Conservation (phyloP, 176 grass and related monocot species). For the Lolium rigidum region DNA sequence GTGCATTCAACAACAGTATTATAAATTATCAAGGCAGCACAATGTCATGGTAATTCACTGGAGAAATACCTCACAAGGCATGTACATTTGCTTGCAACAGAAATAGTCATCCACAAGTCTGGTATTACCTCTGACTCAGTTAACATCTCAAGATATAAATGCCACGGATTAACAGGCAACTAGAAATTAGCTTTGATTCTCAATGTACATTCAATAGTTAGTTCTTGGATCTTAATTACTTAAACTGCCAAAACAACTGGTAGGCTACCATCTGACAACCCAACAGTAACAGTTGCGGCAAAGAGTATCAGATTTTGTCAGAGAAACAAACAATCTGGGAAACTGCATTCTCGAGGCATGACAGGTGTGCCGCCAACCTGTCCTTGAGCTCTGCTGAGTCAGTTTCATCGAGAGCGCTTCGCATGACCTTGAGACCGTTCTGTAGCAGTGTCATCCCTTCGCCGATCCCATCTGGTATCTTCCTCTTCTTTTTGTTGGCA, state of each 20-base stretch:
- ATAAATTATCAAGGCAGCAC: too few species aligned
- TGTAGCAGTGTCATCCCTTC: conserved; percentile 77
- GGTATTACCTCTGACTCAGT: not conserved
- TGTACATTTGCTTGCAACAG: not conserved
- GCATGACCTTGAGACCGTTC: conserved; percentile 78
- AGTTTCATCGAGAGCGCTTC: conserved; percentile 45
- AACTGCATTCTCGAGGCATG: conserved; percentile 63
- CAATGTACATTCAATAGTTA: not conserved
- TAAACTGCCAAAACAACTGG: not conserved
- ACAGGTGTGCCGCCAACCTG: conserved; percentile 60
- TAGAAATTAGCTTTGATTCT: not conserved
- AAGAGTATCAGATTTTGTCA: conserved; percentile 40
- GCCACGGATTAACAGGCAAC: not conserved
- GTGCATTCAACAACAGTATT: not conserved
- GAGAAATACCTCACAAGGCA: too few species aligned
- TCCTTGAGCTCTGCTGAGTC: conserved; percentile 55
- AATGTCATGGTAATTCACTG: too few species aligned
- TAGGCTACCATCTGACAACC: not conserved
- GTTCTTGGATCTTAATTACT: not conserved
- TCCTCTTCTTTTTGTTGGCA: conserved; percentile 60
- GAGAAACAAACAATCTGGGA: conserved; percentile 63
- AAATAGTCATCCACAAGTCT: not conserved
- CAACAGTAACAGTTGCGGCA: not conserved
- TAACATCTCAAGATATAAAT: not conserved
- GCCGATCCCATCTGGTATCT: conserved; percentile 62